Evolutionary conservation across 2,329 filamentous ascomycete genomes (phyloP).

Genomic region (Malbranchea zuffiana): DNA sequence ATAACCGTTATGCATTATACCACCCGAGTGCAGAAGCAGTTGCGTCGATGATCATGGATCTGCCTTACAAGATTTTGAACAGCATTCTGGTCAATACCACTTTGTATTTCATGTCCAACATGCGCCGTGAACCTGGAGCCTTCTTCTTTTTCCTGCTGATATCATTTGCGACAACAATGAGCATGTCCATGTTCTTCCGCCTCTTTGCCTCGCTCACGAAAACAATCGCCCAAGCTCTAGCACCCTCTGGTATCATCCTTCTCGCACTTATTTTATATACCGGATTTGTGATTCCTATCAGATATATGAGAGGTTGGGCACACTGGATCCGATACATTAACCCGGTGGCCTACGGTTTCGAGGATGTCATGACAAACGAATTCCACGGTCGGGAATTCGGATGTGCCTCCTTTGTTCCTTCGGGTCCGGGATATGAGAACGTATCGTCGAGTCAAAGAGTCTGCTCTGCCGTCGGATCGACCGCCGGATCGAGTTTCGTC

Average conservation of each 20-base stretch:
- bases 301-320: constrained; percentile 69
- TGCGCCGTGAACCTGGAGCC: constrained; percentile 58
- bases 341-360: constrained; percentile 69
- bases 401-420: constrained; percentile 37
- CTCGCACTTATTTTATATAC: constrained; percentile 38
- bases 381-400: constrained; percentile 55
- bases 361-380: constrained; percentile 72
- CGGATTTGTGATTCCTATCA: constrained; percentile 34
- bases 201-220: constrained; percentile 63
- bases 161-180: constrained; percentile 54
- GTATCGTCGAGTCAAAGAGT: constrained; percentile 32
- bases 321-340: constrained; percentile 74
- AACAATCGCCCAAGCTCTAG: constrained; percentile 60
- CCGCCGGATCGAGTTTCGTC: constrained; percentile 43
- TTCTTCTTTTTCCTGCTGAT: constrained; percentile 63
- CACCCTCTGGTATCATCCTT: constrained; percentile 42
- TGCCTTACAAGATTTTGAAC: constrained; percentile 73
- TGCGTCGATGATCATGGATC: constrained; percentile 67
- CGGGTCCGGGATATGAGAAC: constrained; percentile 28
- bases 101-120: constrained; percentile 78
- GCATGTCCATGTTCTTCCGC: constrained; percentile 71
- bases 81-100: constrained; percentile 63
- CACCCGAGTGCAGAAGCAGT: constrained; percentile 71
- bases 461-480: constrained; percentile 50
- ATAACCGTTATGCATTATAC: constrained; percentile 73